Evolutionary conservation across 225 moss, liverwort and hornwort species (phyloP), one percentile per base, ranked within the genome.

Genomic region (Takakia lepidozioides): DNA sequence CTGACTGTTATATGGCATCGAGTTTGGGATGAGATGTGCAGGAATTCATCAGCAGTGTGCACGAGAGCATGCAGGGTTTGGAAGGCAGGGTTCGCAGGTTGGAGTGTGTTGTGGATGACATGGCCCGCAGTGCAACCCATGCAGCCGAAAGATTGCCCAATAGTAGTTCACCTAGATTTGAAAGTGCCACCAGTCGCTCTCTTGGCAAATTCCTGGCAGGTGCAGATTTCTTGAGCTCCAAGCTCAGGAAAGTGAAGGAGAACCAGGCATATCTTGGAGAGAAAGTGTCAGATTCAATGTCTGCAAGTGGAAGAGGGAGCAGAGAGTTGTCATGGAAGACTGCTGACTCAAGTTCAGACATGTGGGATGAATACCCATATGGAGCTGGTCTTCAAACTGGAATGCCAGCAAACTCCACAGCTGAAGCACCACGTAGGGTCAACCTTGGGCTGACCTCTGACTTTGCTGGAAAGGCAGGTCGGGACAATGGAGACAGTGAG

Each of bases 11-110:
- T n/a, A n/a, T n/a, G n/a, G n/a, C n/a, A n/a, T n/a, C n/a, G n/a
- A n/a, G n/a, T n/a, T n/a, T n/a, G n/a, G n/a, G n/a, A n/a, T n/a
- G n/a, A n/a, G n/a, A n/a, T n/a, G n/a, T 59, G 29, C 71, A 93
- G 93, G 86, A 88, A 51, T 81, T 86, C 25, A 76, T 93, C 71
- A 60, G 76, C 3, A 75, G 69, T 57, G 68, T 88, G 27, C 83
- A 81, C 22, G 87, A 85, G 27, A 78, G 71, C 54, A 81, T 98
- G 68, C 80, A 70, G 38, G 70, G 77, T 23, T 69, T 98, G 50
- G 87, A 85, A 57, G 65, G 68, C 18, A 73, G 78, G 56, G 78
- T 98, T 10, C 77, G 69, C 35, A 80, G 76, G 16, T 51, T 98
- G 38, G 87, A 87, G 51, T 69, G 73, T 27, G 57, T 64, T 11